A percentile compares a stretch with the other conserved stretches of the same genome.
These are phyloP conservation scores for Schwanniomyces yamadae DNA, from an alignment of 805 yeast genomes.

Conservation along the genomic window DNA sequence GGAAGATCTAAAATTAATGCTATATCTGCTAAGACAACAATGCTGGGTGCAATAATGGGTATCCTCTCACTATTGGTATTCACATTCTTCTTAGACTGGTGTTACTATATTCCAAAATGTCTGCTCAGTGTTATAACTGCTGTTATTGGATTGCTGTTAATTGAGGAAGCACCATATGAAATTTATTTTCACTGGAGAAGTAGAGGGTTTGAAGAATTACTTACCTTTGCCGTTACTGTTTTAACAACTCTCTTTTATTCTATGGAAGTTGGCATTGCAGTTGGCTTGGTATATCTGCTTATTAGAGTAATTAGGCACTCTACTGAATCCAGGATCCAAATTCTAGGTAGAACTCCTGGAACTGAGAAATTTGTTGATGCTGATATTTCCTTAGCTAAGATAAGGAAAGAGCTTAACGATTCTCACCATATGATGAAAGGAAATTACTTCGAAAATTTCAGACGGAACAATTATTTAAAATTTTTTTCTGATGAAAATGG, in stretches of 20 bases:
- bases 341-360: constrained; percentile 43
- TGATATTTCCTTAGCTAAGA: constrained; percentile 23
- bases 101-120: constrained; percentile 76
- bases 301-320: constrained; percentile 58
- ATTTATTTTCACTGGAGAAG: constrained; percentile 69
- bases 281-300: constrained; percentile 82
- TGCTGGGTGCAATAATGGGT: constrained; percentile 84
- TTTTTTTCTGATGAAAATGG: constrained; percentile 35
- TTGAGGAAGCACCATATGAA: constrained; percentile 86
- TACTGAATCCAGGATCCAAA: constrained; percentile 43
- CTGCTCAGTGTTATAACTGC: constrained; percentile 78
- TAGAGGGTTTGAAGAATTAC: constrained; percentile 73
- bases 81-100: constrained; percentile 54
- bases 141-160: constrained; percentile 58
- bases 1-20: constrained; percentile 91
- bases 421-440: neutral
- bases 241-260: constrained; percentile 50
- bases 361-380: constrained; percentile 43
- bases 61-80: constrained; percentile 67
- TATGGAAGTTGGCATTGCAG: constrained; percentile 83
- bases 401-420: neutral
- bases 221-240: constrained; percentile 43
- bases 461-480: constrained; percentile 20
- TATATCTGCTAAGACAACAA: constrained; percentile 76
- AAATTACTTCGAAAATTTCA: neutral